Evolutionary conservation across 2,329 filamentous ascomycete species (phyloP), one percentile per base, ranked within the genome.

Genomic region (Lachnellula willkommii): DNA sequence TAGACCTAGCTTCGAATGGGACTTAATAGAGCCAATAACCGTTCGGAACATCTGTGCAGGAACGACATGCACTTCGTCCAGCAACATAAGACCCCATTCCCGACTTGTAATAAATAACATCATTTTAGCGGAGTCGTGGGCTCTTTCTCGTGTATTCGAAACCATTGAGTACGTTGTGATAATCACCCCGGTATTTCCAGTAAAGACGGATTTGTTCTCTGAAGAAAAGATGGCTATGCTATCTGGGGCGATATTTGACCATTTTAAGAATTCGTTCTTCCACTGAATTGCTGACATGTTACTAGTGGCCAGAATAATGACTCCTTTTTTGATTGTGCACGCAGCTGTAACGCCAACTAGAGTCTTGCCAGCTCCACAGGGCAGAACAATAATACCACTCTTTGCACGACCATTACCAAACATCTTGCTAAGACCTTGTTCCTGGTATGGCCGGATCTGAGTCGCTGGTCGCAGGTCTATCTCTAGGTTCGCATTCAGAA

Each of bases 131-230:
- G 93, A 89, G 70, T 99, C 93, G 69, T 97, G 87, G 1, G 94
- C 93, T 56, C 93, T 82, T 57, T 90, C 88, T 50, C 90, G 82
- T 15, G 87, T 91, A 67, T 94, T 89, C 8, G 90, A 95, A 17
- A 99, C 91, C 94, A 99, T 99, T 57, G 90, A 94, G 72, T 99
- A 99, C 1, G 94, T 99, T 11, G 92, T 95, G 51, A 99, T 91
- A 62, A 99, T 95, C 62, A 99, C 91, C 69, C 94, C 94, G 1
- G 94, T 95, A 68, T 90, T 93, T 50, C 92, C 84, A 1, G 87
- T 85, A 66, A 99, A 96, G 54, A 79, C 80, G 52, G 87, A 84
- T 73, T 99, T 99, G 70, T 90, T 90, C 63, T 95, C 91, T 0
- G 92, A 93, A 0, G 94, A 96, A 71, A 99, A 99, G 53, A 95